phyloP scores from a whole-genome alignment of 768 basidiomycete species.

The Dendrothele bispora region DNA sequence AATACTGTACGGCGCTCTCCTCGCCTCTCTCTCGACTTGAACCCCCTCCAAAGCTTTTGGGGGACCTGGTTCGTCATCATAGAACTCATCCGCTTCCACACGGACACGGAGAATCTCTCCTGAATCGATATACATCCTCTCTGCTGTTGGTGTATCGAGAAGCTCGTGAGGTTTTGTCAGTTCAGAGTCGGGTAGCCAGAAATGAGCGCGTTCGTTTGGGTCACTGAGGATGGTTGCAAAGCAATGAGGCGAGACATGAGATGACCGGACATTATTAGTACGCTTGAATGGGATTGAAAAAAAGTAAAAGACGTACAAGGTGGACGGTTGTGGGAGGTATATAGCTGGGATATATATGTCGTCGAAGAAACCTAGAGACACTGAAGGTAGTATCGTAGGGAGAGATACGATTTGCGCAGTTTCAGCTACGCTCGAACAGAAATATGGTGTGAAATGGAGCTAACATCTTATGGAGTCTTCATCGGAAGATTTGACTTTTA shows the following conservation, averaged over 20 bases:
- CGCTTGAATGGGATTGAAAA: background rate
- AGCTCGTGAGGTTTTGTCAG: constrained; percentile 57
- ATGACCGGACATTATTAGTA: no score
- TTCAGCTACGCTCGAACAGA: no score
- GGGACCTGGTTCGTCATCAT: constrained; percentile 84
- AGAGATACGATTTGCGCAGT: background rate
- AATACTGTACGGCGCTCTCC: constrained; percentile 66
- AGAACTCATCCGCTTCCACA: constrained; percentile 81
- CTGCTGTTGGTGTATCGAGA: constrained; percentile 62
- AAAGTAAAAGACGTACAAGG: constrained; percentile 55
- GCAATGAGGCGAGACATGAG: constrained; percentile 1
- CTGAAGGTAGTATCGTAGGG: constrained; percentile 35
- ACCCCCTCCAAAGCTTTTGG: constrained; percentile 75
- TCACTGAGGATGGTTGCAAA: no score
- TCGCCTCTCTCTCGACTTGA: constrained; percentile 46
- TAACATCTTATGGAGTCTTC: constrained; percentile 81
- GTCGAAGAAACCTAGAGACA: constrained; percentile 90
- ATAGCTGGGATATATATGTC: constrained; percentile 83
- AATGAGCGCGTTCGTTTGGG: constrained; percentile 78
- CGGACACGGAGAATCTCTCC: constrained; percentile 76
- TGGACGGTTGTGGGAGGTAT: constrained; percentile 79
- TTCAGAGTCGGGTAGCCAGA: constrained; percentile 73
- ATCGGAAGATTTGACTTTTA: constrained; percentile 85
- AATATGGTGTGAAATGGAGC: constrained; percentile 25
- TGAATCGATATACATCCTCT: constrained; percentile 81